Evolutionary conservation across 2,329 filamentous ascomycete genomes (phyloP), one percentile per base, ranked within the genome.

Genomic region (Penicillium rolfsii): DNA sequence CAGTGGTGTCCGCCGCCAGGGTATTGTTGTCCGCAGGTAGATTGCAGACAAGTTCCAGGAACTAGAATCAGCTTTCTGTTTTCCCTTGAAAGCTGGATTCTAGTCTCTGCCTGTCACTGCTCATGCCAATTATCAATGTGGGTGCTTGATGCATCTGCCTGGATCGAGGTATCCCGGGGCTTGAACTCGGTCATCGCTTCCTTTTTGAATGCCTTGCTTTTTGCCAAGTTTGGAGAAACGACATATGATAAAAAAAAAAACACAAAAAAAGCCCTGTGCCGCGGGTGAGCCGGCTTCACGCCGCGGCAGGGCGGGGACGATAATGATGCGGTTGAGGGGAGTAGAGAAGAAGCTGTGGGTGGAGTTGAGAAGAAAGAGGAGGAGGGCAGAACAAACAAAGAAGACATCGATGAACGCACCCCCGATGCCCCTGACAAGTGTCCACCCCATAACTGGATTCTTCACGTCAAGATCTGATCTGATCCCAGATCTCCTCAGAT

Each of bases 11-110:
- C 70, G 73, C 48, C 74, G 75, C 54, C 73, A 77, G 66, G 73
- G 76, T 41, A 77, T 78, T 57, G 73, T 77, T 60, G 75, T 77
- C 48, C 73, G 76, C 58, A 71, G 76, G 52, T 78, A 76, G 50
- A 53, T 41, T 38, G 24, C n/a, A 38, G 19, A 67, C 68, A 48
- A 33, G 28, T 22, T 19, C 16, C n/a, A 54, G 36, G 19, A 24
- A 24, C 40, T 43, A 43, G 40, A 3, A 33, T 40, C n/a, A 3
- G 50, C 33, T 52, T 36, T 19, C 1, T 52, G 28, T 40, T 41
- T 41, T 33, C 40, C 35, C 12, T 43, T 43, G 22, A 22, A 22
- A 30, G 19, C 36, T 30, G 24, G 26, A 19, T 12, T 40, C n/a
- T 35, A 19, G 5, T 43, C 5, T 41, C 24, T 41, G 11, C 26